A percentile compares a stretch with the other conserved stretches of the same genome.
These are phyloP conservation scores for Lachancea quebecensis DNA, from an alignment of 805 yeast species.

Conservation along the genomic window DNA sequence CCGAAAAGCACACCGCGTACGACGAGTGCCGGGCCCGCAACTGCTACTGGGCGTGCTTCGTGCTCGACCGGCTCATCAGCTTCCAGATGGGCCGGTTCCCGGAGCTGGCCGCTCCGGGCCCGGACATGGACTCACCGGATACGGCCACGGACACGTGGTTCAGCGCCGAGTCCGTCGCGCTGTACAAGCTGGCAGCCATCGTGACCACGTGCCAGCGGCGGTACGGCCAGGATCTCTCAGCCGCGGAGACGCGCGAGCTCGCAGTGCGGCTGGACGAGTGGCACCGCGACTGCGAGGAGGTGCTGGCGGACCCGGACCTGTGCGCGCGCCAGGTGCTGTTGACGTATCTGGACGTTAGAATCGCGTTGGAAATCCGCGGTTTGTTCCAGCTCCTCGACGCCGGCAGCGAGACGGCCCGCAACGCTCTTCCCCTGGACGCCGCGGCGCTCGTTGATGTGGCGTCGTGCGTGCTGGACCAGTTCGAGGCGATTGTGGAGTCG, in stretches of 20 bases:
- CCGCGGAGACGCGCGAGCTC: constrained; percentile 11
- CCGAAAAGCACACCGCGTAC: constrained; percentile 21
- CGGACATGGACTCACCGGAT: constrained; percentile 16
- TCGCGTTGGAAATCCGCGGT: constrained; percentile 19
- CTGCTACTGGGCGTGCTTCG: constrained; percentile 49
- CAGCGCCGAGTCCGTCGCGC: constrained; percentile 14
- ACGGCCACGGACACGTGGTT: constrained; percentile 16
- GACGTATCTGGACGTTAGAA: constrained; percentile 18
- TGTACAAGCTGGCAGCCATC: constrained; percentile 18
- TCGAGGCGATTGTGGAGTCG: constrained; percentile 26
- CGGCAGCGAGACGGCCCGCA: constrained; percentile 5
- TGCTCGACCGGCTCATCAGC: constrained; percentile 47
- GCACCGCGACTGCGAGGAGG: constrained; percentile 4
- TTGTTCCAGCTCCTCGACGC: constrained; percentile 17
- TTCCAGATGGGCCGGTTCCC: constrained; percentile 45
- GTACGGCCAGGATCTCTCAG: constrained; percentile 16
- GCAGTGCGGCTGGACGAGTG: constrained; percentile 14
- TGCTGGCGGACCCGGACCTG: neutral
- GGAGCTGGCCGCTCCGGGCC: constrained; percentile 25
- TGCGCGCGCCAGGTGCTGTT: constrained; percentile 17
- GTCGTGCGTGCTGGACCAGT: constrained; percentile 23
- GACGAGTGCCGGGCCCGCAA: constrained; percentile 44
- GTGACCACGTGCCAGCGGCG: constrained; percentile 16
- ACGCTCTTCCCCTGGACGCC: constrained; percentile 12
- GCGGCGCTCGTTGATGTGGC: constrained; percentile 6